These are phyloP conservation scores for Leucoagaricus sp. DNA, from an alignment of 1,284 basidiomycete species.

Conservation along the genomic window DNA sequence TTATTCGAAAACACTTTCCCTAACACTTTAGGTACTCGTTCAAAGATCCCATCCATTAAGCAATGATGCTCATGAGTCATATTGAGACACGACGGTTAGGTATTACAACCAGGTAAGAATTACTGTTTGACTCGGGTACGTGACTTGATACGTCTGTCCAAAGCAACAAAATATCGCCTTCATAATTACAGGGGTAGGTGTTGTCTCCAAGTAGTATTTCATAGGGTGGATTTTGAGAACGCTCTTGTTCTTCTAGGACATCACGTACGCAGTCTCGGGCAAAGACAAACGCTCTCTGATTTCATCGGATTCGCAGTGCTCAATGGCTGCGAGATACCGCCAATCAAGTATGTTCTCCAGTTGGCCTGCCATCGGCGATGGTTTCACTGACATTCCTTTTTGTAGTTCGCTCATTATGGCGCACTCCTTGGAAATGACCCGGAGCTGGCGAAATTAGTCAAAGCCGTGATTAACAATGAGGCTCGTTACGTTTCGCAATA, in stretches of 20 bases:
- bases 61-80: too few species aligned
- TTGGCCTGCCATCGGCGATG: not conserved
- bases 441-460: conserved; percentile 62
- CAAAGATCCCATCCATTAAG: too few species aligned
- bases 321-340: conserved; percentile 77
- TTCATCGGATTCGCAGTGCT: conserved; percentile 38
- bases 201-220: conserved; percentile 9
- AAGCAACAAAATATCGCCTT: conserved; percentile 70
- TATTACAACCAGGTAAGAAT: conserved; percentile 59
- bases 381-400: conserved; percentile 5
- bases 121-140: not conserved
- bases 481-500: conserved; percentile 71
- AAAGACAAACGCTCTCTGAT: not conserved
- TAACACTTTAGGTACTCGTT: conserved; percentile 62
- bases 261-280: conserved; percentile 48
- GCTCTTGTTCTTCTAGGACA: conserved; percentile 47
- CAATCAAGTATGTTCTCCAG: conserved; percentile 55
- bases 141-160: conserved; percentile 5
- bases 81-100: conserved; percentile 70
- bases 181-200: conserved; percentile 72
- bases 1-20: conserved; percentile 80
- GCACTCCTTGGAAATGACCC: conserved; percentile 55
- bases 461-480: conserved; percentile 77
- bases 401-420: conserved; percentile 69
- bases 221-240: not conserved